Evolutionary conservation across 139 green algal species (phyloP).

Genomic region (Coelastrella sp.): DNA sequence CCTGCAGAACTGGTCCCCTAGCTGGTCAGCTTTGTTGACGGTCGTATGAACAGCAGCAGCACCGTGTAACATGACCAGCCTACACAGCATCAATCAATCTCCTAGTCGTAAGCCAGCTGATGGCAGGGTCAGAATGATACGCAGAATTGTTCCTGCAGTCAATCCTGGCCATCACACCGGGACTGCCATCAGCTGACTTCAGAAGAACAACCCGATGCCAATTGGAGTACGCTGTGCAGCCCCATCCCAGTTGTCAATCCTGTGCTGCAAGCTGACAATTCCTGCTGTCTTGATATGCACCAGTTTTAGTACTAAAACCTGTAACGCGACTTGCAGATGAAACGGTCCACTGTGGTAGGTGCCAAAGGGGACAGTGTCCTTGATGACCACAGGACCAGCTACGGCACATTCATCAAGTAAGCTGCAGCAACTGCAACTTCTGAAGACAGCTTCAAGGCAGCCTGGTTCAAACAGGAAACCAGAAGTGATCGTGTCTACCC

Average conservation of each 20-base stretch:
- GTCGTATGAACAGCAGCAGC: neutral
- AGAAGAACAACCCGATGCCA: neutral
- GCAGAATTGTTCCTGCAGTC: neutral
- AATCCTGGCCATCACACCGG: neutral
- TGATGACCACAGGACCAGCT: constrained; percentile 81
- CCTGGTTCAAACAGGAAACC: neutral
- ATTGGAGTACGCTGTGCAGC: neutral
- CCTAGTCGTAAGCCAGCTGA: too few species aligned
- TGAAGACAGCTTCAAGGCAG: neutral
- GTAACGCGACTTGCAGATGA: constrained; percentile 69
- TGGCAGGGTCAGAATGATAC: neutral
- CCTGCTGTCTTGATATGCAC: neutral
- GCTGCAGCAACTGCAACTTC: neutral
- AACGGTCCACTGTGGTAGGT: constrained; percentile 84
- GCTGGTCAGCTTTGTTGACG: neutral
- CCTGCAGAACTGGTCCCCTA: neutral
- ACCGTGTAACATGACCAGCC: neutral
- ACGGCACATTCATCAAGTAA: constrained; percentile 83
- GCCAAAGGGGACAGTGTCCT: constrained; percentile 59
- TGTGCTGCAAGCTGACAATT: neutral
- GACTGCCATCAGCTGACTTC: neutral
- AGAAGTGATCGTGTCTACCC: neutral
- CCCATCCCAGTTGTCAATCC: neutral
- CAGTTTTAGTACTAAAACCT: too few species aligned
- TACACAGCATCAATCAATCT: too few species aligned